Evolutionary conservation across 2,329 filamentous ascomycete genomes (phyloP), one percentile per base, ranked within the genome.

Genomic region (Arthrobotrys conoides): DNA sequence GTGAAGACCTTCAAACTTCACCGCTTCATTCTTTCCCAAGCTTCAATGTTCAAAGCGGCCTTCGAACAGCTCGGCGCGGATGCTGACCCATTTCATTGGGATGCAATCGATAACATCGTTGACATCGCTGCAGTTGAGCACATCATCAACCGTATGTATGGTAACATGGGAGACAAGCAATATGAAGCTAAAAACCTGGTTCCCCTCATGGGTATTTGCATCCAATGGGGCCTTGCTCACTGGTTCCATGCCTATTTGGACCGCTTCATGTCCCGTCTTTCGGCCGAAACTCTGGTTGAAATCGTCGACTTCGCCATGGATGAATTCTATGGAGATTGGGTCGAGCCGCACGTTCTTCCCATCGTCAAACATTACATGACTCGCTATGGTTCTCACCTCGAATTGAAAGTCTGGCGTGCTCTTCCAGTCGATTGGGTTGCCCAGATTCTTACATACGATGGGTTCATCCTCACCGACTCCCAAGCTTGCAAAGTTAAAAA

Each of bases 101-200:
- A 72, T 18, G 36, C 44, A 9, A 18, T 78, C 46, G 75, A 78
- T 27, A 46, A 72, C 18, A 72, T 67, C n/a, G 68, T 66, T 14
- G 48, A 71, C 8, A 38, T 72, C 10, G 55, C 55, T 22, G 68
- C 75, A 1, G 55, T 72, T 12, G 75, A 78, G 27, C 75, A 78
- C n/a, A 64, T 78, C 24, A 51, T 78, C 68, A 72, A 72, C 27
- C 44, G 75, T 33, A 41, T 78, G 6, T 78, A 78, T n/a, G 75
- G 75, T n/a, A 78, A 78, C 44, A 64, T 63, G 41, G 75, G 75
- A 16, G 64, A 66, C 48, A 57, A 68, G 27, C 65, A 78, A 36
- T 78, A 78, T 9, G 75, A 78, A 69, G 53, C 48, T 24, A 78
- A 78, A 36, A 78, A 78, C n/a, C 14, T 78, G 9, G 48, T 78